A percentile compares a stretch with the other conserved stretches of the same genome.
Conservation (phyloP, 2,329 filamentous ascomycete species). For the Aspergillus ochraceus region DNA sequence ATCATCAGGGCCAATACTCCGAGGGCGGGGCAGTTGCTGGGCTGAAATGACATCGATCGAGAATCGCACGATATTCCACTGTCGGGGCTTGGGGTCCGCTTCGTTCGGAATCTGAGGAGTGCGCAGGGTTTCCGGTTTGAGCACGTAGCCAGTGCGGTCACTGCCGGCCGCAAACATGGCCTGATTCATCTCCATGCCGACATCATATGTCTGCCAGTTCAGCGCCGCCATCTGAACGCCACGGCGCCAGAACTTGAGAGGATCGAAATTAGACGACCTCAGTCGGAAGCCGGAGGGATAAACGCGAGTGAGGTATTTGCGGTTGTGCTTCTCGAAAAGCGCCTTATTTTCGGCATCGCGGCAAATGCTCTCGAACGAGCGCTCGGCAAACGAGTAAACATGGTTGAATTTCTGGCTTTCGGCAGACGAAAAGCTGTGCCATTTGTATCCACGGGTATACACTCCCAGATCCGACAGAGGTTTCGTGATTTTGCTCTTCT, state of each 20-base stretch:
- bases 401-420: slow-evolving; percentile 90
- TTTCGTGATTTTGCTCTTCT: slow-evolving; percentile 80
- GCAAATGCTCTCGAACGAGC: slow-evolving; percentile 78
- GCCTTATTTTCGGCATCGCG: slow-evolving; percentile 74
- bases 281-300: slow-evolving; percentile 84
- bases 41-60: slow-evolving; percentile 88
- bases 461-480: slow-evolving; percentile 84
- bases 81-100: slow-evolving; percentile 56
- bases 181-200: slow-evolving; percentile 93
- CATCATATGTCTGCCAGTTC: slow-evolving; percentile 97
- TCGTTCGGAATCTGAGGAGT: slow-evolving; percentile 24
- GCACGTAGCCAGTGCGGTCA: slow-evolving; percentile 86
- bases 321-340: slow-evolving; percentile 84
- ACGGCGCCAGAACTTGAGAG: slow-evolving; percentile 87
- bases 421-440: slow-evolving; percentile 72
- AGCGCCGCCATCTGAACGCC: slow-evolving; percentile 97
- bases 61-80: slow-evolving; percentile 81
- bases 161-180: slow-evolving; percentile 94
- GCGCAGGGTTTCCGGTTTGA: slow-evolving; percentile 86
- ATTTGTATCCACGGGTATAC: slow-evolving; percentile 75
- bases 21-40: slow-evolving; percentile 86
- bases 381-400: slow-evolving; percentile 92
- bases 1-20: slow-evolving; percentile 68
- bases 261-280: slow-evolving; percentile 90
- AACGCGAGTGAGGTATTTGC: slow-evolving; percentile 86